These are phyloP conservation scores for Chlamydomonas applanata DNA, from an alignment of 139 green algal species.

Conservation along the genomic window DNA sequence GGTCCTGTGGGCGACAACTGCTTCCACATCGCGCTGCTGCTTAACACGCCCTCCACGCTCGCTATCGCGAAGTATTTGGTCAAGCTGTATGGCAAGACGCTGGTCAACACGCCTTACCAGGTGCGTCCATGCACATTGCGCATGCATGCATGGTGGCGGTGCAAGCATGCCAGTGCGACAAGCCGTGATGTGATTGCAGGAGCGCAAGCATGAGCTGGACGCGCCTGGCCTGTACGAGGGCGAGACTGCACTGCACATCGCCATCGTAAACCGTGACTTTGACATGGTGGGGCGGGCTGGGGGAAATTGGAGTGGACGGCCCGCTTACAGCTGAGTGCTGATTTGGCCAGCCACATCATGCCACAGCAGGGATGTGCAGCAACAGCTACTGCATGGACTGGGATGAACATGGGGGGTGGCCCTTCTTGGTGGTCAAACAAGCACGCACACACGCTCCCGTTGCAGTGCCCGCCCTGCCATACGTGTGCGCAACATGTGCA, in stretches of 20 bases:
- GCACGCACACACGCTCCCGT: neutral
- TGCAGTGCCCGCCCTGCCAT: no score
- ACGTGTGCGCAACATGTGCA: no score
- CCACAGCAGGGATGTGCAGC: no score
- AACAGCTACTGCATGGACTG: no score
- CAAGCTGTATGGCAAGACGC: conserved; percentile 49
- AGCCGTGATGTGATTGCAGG: conserved; percentile 15
- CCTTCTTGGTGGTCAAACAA: no score
- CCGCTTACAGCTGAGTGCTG: no score
- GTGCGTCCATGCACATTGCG: neutral
- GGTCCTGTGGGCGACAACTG: conserved; percentile 63
- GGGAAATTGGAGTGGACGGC: no score
- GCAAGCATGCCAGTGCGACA: neutral
- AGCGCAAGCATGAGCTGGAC: conserved; percentile 41
- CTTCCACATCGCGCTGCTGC: conserved; percentile 59
- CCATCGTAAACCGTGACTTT: conserved; percentile 59
- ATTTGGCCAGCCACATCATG: no score
- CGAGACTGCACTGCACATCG: conserved; percentile 63
- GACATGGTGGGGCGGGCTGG: conserved; percentile 36
- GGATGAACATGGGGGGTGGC: no score
- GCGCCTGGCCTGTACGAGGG: conserved; percentile 56
- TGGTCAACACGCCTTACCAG: conserved; percentile 62
- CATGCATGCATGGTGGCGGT: neutral
- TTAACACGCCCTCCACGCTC: conserved; percentile 58
- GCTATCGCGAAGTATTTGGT: conserved; percentile 63